Evolutionary conservation across 1,139 yeast species (phyloP), one percentile per base, ranked within the genome.

Genomic region (Geotrichum aggregatum): DNA sequence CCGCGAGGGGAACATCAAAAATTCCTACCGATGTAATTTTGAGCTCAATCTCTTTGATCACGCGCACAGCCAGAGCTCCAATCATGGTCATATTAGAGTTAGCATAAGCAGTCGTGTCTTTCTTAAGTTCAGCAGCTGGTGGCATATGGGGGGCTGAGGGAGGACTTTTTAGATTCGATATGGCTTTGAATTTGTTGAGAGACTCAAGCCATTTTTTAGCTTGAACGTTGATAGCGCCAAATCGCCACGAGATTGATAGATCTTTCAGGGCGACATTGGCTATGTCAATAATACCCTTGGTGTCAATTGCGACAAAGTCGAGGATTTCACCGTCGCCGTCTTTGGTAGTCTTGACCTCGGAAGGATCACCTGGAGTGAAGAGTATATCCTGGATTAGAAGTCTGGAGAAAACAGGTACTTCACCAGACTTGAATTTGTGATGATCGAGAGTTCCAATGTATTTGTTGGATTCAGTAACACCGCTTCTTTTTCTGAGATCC

Each of bases 391-490:
- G 54, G 10, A 65, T 51, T 38, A 52, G 36, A 26, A 69, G 48
- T 41, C 61, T 59, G 35, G 62, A 57, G 30, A 54, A 58, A 2
- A 66, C 63, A 8, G 69, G 66, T 24, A 63, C 59, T 52, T 69
- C 72, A 36, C 63, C 66, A 8, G 55, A 48, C 36, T 59, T 58
- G 39, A 63, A 58, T 48, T 60, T 55, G 50, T 65, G 61, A 48
- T 59, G 59, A 49, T 69, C 72, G 31, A 69, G 57, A 3, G 72
- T 69, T 14, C 72, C 73, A 11, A 62, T 62, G 57, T 68, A 67
- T 38, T 60, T 59, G 40, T 60, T 57, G 24, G 53, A 53, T 19
- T 59, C 55, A 6, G 58, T 26, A 3, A 57, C 47, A 8, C 46
- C 47, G 33, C 49, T 50, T 18, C 48, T 53, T 41, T 56, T 54